phyloP scores from a whole-genome alignment of 2,329 filamentous ascomycete genomes.

The Zymoseptoria ardabiliae region DNA sequence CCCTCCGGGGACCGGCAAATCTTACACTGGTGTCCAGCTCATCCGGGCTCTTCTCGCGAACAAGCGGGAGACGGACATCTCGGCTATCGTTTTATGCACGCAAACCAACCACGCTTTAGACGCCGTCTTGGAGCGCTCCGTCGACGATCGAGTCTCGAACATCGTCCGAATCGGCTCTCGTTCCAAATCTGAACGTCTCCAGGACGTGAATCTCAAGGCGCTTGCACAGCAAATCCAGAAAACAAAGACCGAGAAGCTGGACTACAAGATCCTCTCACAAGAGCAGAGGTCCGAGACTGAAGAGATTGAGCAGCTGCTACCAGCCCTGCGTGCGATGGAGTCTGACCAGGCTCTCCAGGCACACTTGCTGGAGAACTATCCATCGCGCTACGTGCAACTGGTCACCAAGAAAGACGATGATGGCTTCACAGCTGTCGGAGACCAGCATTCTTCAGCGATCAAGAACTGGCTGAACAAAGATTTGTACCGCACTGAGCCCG shows the following conservation, averaged over 20 bases:
- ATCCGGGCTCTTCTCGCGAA: conserved; percentile 49
- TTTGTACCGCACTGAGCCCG: neutral
- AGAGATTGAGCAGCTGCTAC: conserved; percentile 14
- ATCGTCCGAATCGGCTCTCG: conserved; percentile 57
- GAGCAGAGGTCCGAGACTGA: conserved; percentile 13
- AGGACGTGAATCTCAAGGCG: conserved; percentile 43
- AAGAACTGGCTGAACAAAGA: conserved; percentile 7
- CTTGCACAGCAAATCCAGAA: conserved; percentile 27
- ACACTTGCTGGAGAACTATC: conserved; percentile 14
- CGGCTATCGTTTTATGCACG: conserved; percentile 42
- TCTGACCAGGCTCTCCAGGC: conserved; percentile 2
- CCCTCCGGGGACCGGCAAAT: conserved; percentile 70
- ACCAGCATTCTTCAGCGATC: neutral
- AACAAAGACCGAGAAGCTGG: conserved; percentile 36
- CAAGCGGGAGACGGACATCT: conserved; percentile 49
- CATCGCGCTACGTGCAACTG: conserved; percentile 17
- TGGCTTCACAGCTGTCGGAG: conserved; percentile 10
- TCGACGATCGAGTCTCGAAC: conserved; percentile 44
- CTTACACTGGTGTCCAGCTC: conserved; percentile 60
- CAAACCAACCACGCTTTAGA: conserved; percentile 51
- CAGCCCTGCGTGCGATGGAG: neutral
- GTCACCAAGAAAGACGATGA: conserved; percentile 16
- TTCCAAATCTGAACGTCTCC: conserved; percentile 48
- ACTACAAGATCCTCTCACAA: conserved; percentile 24
- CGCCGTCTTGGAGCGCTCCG: conserved; percentile 54